Base-by-base conservation (phyloP, 1,284 basidiomycete species). In the Baeospora myosura region DNA sequence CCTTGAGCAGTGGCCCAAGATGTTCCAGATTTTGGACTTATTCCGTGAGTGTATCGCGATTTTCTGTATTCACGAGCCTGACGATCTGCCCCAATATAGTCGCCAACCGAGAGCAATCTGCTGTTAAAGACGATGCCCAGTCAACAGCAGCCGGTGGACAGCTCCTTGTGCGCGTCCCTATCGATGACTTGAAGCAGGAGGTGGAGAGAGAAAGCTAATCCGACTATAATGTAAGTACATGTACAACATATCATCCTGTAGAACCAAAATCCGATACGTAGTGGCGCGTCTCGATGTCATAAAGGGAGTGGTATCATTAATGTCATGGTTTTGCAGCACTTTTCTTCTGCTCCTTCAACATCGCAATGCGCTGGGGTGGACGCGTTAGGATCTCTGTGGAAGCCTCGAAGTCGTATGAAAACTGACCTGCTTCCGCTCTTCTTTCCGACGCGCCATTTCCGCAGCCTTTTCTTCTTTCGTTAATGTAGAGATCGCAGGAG, bases 391-490 rank as follows among this genome's bases (percentile, higher is more conserved):
- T 21, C 22, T 7, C 17, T 4, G 16, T n/a, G 42, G 10, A 12
- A 11, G 24, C 18, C 14, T 10, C 7, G 3, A 16, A 34, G 7
- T 20, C 31, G 23, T 38, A 16, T 12, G 14, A 11, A 12, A 31
- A 10, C 74, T 24, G 40, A 85, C 86, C 70, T 84, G 74, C 60
- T 86, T 90, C 37, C 91, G 68, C 60, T 94, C 91, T 59, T 94
- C 91, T 54, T 91, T 84, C 47, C 90, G 68, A 47, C 87, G 71
- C 10, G 85, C 85, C 81, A 94, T 88, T 66, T 95, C 91, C 20
- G 77, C 78, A 0, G 87, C 87, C 61, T 85, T 92, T 49, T 92
- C 90, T 61, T 93, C 91, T 58, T 90, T 93, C 26, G 76, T 74
- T 71, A 91, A 69, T 3, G 66, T 59, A 2, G 56, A 58, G 16